Percentiles rank a stretch among this genome's conserved stretches.
Conservation (phyloP, 176 grass and related monocot species). For the Thalia dealbata region DNA sequence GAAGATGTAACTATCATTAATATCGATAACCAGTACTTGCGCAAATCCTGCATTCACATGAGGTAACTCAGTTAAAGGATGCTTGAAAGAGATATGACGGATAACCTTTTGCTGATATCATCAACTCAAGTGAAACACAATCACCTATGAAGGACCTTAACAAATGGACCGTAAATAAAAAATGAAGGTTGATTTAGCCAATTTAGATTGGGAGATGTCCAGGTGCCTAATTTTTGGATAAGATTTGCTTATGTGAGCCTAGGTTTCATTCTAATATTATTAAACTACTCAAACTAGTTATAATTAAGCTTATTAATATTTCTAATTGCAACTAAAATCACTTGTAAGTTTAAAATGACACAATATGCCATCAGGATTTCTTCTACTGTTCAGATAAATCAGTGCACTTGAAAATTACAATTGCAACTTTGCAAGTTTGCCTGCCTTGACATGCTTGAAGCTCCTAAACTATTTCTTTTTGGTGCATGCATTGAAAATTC, state of each 20-base stretch:
- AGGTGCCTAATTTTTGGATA: too few relatives aligned
- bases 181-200: not conserved
- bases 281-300: too few relatives aligned
- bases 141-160: not conserved
- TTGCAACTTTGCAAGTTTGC: not conserved
- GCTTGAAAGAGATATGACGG: not conserved
- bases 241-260: too few relatives aligned
- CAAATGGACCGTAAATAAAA: not conserved
- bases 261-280: too few relatives aligned
- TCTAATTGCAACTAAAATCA: not conserved
- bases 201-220: too few relatives aligned
- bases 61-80: not conserved
- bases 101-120: not conserved
- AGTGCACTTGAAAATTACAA: not conserved
- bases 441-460: not conserved
- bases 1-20: constrained; percentile 99
- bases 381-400: not conserved
- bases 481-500: not conserved
- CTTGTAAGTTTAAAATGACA: not conserved
- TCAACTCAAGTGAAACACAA: not conserved
- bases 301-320: not conserved
- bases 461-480: not conserved
- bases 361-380: not conserved
- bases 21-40: constrained; percentile 89
- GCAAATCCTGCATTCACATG: constrained; percentile 53